Evolutionary conservation across 1,284 basidiomycete genomes (phyloP), one percentile per base, ranked within the genome.

Genomic region (Mrakiaceae sp.): DNA sequence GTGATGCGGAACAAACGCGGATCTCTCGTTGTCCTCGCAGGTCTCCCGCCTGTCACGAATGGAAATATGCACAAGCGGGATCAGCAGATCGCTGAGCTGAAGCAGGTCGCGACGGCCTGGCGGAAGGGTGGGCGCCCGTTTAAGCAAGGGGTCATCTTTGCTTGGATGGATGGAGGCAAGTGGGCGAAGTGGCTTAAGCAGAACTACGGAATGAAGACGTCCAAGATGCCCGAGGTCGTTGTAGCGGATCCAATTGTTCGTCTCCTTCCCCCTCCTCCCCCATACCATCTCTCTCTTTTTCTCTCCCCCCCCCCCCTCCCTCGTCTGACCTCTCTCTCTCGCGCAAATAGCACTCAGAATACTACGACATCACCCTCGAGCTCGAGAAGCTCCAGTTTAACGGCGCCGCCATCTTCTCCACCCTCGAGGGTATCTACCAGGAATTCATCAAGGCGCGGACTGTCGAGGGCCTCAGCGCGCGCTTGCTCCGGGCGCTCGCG

Each of bases 111-210:
- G 0, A 78, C 78, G 67, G 82, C 83, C 65, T 93, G 89, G 91
- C 80, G 72, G 53, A 71, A 71, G 58, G 74, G 75, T 11, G 74
- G 74, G 14, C 70, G 72, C 60, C 64, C 64, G 44, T 73, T 73
- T 54, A 77, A 74, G 8, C 78, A 83, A 58, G 83, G 85, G 12
- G 85, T 94, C 0, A 82, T 91, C 62, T 95, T 93, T 75, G 81
- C 85, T 7, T 89, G 85, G 84, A 91, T 94, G 82, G 88, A 95
- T 71, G 82, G 79, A 0, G 83, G 83, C 40, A 81, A 80, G 72
- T 94, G 91, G 90, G 79, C 76, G 16, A 84, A 82, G 63, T 95
- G 90, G 90, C 78, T 94, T 75, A 90, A 87, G 79, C 85, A 84
- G 69, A 90, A 90, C 83, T 95, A 94, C 74, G 85, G 73, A n/a